Evolutionary conservation across 176 grass and related monocot species (phyloP), one percentile per base, ranked within the genome.

Genomic region (Poa pratensis): DNA sequence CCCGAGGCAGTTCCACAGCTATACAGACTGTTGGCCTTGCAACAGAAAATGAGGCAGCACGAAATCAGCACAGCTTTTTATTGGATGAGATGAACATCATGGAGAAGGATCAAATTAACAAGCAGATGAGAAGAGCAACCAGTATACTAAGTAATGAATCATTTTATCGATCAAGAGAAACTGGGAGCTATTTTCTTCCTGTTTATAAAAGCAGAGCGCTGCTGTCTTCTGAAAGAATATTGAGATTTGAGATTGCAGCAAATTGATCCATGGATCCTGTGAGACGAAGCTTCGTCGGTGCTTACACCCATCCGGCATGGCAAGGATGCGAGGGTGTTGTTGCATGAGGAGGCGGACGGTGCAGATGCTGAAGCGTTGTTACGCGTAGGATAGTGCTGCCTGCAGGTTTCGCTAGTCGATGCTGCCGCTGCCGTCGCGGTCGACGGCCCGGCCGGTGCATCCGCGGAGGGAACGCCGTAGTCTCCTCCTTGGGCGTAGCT

Each of bases 401-500:
- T 97, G 94, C 35, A 97, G 87, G 86, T 97, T 92, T 6, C 34
- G 72, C 78, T 94, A 92, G 80, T 97, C 94, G 75, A 97, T 92
- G 73, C 69, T 88, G 70, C 94, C 92, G 83, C 90, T 97, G 59
- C 30, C 2, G 81, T 97, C 94, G 54, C 92, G 92, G 69, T 97
- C 94, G 17, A 83, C 94, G 18, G 94, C 88, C 69, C 78, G 81
- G 82, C 9, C 92, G 94, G 80, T 80, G 84, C 42, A 88, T 97
- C 50, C 92, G 90, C n/a, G 92, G 73, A 19, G 94, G 90, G 77
- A 97, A 97, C 13, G 69, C 85, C 77, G 24, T 89, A 89, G 5
- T 40, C 80, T 63, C 58, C 84, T 76, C 81, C 67, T 7, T 27
- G 15, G 62, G 22, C 63, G 24, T 69, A 11, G 27, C 57, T 70